Conservation (phyloP, 1,284 basidiomycete genomes). For the Puccinia horiana region DNA sequence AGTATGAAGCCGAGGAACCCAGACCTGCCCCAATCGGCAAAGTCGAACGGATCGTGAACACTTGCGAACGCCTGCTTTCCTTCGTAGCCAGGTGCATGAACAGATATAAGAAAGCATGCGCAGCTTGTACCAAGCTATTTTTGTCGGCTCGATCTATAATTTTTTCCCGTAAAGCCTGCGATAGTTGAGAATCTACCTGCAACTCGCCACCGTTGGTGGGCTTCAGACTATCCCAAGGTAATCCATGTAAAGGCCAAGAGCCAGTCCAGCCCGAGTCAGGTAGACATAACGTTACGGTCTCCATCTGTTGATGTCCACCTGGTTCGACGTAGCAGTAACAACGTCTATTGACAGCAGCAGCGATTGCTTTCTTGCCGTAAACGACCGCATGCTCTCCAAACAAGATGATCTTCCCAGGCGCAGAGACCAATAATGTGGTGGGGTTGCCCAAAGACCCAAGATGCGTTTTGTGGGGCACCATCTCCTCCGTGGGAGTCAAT, state of each 20-base stretch:
- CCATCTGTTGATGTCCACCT: slow-evolving; percentile 64
- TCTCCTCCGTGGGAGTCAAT: slow-evolving; percentile 51
- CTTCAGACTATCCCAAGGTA: slow-evolving; percentile 77
- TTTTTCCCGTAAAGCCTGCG: slow-evolving; percentile 15
- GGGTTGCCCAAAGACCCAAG: slow-evolving; percentile 10
- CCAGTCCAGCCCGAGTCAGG: slow-evolving; percentile 77
- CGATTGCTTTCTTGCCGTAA: slow-evolving; percentile 92
- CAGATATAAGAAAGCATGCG: slow-evolving; percentile 85
- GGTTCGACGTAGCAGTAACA: slow-evolving; percentile 85
- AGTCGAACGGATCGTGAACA: slow-evolving; percentile 82
- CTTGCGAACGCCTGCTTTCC: slow-evolving; percentile 69
- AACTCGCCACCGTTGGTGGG: neutral
- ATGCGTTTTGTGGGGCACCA: neutral
- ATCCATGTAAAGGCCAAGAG: slow-evolving; percentile 74
- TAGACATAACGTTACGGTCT: slow-evolving; percentile 74
- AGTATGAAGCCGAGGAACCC: slow-evolving; percentile 94
- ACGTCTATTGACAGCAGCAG: slow-evolving; percentile 88
- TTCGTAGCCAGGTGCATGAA: slow-evolving; percentile 76
- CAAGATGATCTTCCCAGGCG: slow-evolving; percentile 96
- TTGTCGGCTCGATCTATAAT: slow-evolving; percentile 31
- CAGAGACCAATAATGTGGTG: slow-evolving; percentile 73
- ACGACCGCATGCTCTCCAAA: slow-evolving; percentile 99
- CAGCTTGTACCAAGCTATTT: slow-evolving; percentile 66
- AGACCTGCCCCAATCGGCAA: slow-evolving; percentile 98
- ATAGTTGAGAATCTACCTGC: slow-evolving; percentile 49